Conservation (phyloP, 495 filamentous ascomycete species). For the Schizothecium vesticola region DNA sequence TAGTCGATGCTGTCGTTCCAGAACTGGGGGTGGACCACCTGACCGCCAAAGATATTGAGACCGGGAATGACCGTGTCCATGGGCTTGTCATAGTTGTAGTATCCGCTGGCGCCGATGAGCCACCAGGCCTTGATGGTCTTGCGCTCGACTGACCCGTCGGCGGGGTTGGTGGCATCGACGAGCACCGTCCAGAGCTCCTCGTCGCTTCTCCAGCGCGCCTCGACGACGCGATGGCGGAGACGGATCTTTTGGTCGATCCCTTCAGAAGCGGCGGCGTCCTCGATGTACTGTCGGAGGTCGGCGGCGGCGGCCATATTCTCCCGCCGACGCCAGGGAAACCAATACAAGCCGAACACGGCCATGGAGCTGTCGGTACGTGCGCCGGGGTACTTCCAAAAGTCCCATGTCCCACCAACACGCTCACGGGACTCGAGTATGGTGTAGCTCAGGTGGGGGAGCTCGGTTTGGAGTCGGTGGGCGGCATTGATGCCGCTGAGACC, state of each 20-base stretch:
- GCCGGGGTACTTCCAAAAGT: slow-evolving; percentile 66
- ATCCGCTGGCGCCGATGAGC: slow-evolving; percentile 59
- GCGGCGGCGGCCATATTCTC: slow-evolving; percentile 57
- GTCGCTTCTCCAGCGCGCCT: slow-evolving; percentile 55
- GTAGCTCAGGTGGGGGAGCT: slow-evolving; percentile 51
- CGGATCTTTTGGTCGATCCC: slow-evolving; percentile 60
- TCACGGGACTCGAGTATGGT: slow-evolving; percentile 58
- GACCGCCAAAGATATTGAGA: slow-evolving; percentile 52
- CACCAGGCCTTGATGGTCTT: slow-evolving; percentile 46
- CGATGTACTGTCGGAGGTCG: slow-evolving; percentile 58
- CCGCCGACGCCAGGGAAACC: slow-evolving; percentile 57
- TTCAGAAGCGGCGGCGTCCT: slow-evolving; percentile 50
- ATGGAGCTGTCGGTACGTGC: slow-evolving; percentile 64
- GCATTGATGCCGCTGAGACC: slow-evolving; percentile 75
- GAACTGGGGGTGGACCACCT: slow-evolving; percentile 57
- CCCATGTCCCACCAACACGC: slow-evolving; percentile 65
- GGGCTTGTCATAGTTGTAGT: slow-evolving; percentile 61
- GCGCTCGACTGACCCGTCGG: slow-evolving; percentile 39
- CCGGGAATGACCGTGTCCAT: slow-evolving; percentile 54
- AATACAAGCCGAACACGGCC: slow-evolving; percentile 62
- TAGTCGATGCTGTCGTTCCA: slow-evolving; percentile 53
- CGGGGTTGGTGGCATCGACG: slow-evolving; percentile 35
- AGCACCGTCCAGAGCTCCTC: slow-evolving; percentile 57
- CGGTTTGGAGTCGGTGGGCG: slow-evolving; percentile 60
- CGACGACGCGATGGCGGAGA: slow-evolving; percentile 51